Evolutionary conservation across 306 rosid species (phyloP).

Genomic region (Rosa rugosa): DNA sequence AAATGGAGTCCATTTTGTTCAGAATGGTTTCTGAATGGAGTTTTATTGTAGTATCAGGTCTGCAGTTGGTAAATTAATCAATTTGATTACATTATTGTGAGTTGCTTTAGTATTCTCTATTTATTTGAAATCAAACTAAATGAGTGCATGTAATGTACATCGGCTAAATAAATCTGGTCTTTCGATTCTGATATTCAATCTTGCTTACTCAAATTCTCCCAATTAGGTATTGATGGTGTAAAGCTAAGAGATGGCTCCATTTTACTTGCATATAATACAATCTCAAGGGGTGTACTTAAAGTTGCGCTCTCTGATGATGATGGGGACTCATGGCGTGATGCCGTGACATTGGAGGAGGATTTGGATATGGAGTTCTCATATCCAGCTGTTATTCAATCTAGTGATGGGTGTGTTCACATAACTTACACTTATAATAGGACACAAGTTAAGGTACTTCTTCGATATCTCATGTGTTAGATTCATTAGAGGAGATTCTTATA

Average conservation of each 20-base stretch:
- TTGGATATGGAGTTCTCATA: slow-evolving; percentile 77
- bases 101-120: not conserved
- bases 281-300: slow-evolving; percentile 73
- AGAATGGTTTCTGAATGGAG: not conserved
- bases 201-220: not conserved
- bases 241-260: slow-evolving; percentile 78
- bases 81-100: not conserved
- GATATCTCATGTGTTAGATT: slow-evolving; percentile 16
- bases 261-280: slow-evolving; percentile 71
- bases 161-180: not conserved
- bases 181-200: not conserved
- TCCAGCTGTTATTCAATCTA: slow-evolving; percentile 88
- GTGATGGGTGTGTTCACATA: slow-evolving; percentile 70
- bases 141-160: not conserved
- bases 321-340: slow-evolving; percentile 81
- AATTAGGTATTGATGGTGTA: slow-evolving; percentile 82
- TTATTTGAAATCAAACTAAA: not conserved
- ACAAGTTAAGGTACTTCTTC: slow-evolving; percentile 70
- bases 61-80: not conserved
- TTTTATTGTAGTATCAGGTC: not conserved
- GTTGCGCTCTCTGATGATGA: slow-evolving; percentile 79
- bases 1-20: slow-evolving; percentile 13
- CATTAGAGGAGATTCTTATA: slow-evolving; percentile 5
- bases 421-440: slow-evolving; percentile 82
- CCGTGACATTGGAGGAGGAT: slow-evolving; percentile 68